Evolutionary conservation across 2,329 filamentous ascomycete genomes (phyloP).

Genomic region (Didymella pomorum): DNA sequence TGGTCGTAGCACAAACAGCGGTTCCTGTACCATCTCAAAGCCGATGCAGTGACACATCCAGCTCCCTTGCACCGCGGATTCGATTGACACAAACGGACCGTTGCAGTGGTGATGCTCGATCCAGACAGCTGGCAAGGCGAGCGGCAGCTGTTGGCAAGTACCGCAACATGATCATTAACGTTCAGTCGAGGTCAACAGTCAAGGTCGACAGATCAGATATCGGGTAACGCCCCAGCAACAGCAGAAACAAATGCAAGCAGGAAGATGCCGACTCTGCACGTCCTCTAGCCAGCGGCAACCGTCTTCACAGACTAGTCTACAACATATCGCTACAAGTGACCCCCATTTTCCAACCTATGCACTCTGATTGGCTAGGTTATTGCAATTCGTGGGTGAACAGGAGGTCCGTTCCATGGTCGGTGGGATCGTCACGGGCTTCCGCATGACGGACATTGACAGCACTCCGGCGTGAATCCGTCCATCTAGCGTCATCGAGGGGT

Average conservation of each 20-base stretch:
- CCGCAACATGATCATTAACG: background rate
- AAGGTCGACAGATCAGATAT: background rate
- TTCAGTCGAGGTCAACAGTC: background rate
- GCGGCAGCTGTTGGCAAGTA: background rate
- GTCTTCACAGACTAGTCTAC: no score
- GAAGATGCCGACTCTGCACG: background rate
- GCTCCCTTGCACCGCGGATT: slow-evolving; percentile 15
- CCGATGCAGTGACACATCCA: slow-evolving; percentile 9
- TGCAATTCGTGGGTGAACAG: slow-evolving; percentile 14
- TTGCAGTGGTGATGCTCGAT: slow-evolving; percentile 13
- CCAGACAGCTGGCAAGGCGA: background rate
- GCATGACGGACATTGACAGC: slow-evolving; percentile 20
- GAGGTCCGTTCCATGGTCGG: slow-evolving; percentile 14
- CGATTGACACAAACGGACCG: slow-evolving; percentile 15
- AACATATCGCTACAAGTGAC: background rate
- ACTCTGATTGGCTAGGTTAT: background rate
- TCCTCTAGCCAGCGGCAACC: background rate
- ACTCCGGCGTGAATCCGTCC: slow-evolving; percentile 9
- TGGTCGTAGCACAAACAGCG: slow-evolving; percentile 12
- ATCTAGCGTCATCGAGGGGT: slow-evolving; percentile 8
- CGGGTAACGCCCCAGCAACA: background rate
- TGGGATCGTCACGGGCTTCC: slow-evolving; percentile 14
- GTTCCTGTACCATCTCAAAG: slow-evolving; percentile 16
- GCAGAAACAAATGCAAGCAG: background rate
- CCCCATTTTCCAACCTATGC: background rate